Percentiles rank a stretch among this genome's conserved stretches.
phyloP scores from a whole-genome alignment of 2,329 filamentous ascomycete genomes.

The Trichoderma semiorbis region DNA sequence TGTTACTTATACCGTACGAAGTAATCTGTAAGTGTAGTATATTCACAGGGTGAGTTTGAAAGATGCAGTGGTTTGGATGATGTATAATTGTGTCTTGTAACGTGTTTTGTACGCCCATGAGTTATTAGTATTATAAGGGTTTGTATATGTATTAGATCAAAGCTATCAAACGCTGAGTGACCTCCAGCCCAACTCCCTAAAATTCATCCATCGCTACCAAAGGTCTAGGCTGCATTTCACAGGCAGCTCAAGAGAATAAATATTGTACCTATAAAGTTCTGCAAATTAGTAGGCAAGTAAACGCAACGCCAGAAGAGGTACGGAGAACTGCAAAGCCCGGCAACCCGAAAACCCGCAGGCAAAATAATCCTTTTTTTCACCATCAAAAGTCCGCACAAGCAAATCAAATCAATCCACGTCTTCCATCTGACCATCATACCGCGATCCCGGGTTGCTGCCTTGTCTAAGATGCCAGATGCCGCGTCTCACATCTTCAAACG shows the following conservation, averaged over 20 bases:
- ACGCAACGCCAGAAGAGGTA: neutral
- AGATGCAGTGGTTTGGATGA: neutral
- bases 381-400: neutral
- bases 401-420: neutral
- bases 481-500: constrained; percentile 34
- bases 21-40: neutral
- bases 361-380: neutral
- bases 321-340: neutral
- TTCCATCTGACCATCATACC: neutral
- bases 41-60: neutral
- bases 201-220: neutral
- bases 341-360: neutral
- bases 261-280: neutral
- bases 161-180: neutral
- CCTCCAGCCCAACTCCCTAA: neutral
- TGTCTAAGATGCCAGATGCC: constrained; percentile 32
- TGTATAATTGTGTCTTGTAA: neutral
- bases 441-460: constrained; percentile 3
- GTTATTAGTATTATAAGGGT: neutral
- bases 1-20: neutral
- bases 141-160: neutral
- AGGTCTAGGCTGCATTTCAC: neutral
- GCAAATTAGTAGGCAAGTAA: neutral
- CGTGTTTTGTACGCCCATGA: neutral
- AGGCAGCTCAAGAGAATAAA: neutral